Evolutionary conservation across 2,329 filamentous ascomycete species (phyloP), one percentile per base, ranked within the genome.

Genomic region (Cladosporium halotolerans): DNA sequence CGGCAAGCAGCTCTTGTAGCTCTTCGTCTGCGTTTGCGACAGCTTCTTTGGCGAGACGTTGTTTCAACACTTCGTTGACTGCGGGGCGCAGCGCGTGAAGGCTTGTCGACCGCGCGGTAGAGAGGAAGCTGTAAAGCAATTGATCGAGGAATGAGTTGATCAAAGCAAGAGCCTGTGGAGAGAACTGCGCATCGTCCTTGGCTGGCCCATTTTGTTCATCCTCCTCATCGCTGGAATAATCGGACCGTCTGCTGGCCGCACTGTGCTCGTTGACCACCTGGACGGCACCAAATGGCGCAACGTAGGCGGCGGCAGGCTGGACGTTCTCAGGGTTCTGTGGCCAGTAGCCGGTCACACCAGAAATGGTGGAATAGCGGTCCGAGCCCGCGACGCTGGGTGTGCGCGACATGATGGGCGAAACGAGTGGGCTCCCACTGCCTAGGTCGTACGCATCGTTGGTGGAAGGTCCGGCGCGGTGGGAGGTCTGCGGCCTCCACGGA

Each of bases 131-230:
- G 75, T 91, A 96, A 5, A 99, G 79, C 4, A 97, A 77, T 66
- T 96, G 89, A 69, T 99, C 93, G 57, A 99, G 81, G 66, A 99
- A 99, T 63, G 81, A 84, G 72, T 99, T 99, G 66, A 96, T 81
- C 9, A 95, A 79, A 40, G 79, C 78, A 36, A 97, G 75, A 0
- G 93, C 88, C 28, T 80, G 79, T 2, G 79, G 76, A 1, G 89
- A 85, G 54, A 96, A 87, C 45, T 86, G 68, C 14, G 87, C 87
- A 14, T 85, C 82, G 60, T 88, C 85, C 44, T 61, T 53, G 54
- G 79, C 78, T 4, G 81, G 79, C 59, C 84, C 80, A 52, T 85
- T 78, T 47, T 82, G 23, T 14, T 38, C 82, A 60, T 86, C 79
- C 57, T 86, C 80, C 64, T 88, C 82, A 63, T 63, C 60, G 50